Base-by-base conservation (phyloP, 192 early-diverging fungal genomes). In the Coemansia sp. region DNA sequence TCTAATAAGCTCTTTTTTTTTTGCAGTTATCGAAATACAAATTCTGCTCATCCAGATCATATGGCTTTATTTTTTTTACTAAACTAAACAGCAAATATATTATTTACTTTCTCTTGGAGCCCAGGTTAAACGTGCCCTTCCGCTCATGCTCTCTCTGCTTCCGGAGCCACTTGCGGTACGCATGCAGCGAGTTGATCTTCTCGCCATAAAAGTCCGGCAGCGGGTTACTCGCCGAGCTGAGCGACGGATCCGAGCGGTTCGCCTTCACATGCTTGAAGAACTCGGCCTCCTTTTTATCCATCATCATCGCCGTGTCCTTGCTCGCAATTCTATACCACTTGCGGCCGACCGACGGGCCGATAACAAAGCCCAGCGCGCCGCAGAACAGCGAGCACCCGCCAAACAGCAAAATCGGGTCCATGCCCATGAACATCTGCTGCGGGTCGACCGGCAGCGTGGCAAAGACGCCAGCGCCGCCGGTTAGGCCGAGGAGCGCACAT, bases 171-270 rank as follows among this genome's bases (percentile, higher is more conserved):
- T 73, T 68, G 40, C 92, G 84, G 67, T 97, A 97, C 45, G 84
- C 91, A 7, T 58, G 42, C 27, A 97, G 85, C 40, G 88, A 90
- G 53, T 87, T 86, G 76, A 97, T 91, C 65, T 92, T 93, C 62
- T 97, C 93, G 38, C 91, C 92, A 61, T 95, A 96, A 68, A 88
- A 96, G 80, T 95, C 92, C 16, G 93, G 93, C 58, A 93, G 80
- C 52, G 88, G 89, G 70, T 92, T 89, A 53, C 83, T 80, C 7
- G 87, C 71, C 8, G 87, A 89, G 56, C 88, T 83, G 27, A 85
- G 69, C 28, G 73, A 67, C 11, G 89, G 84, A 40, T 89, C 85
- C 5, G 88, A 87, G 9, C 89, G 67, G 64, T 91, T 88, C 24
- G 65, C 73, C 54, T 68, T 73, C 31, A 91, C 71, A 30, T 86